Conservation (phyloP, 495 filamentous ascomycete species). For the Tuber calosporum region DNA sequence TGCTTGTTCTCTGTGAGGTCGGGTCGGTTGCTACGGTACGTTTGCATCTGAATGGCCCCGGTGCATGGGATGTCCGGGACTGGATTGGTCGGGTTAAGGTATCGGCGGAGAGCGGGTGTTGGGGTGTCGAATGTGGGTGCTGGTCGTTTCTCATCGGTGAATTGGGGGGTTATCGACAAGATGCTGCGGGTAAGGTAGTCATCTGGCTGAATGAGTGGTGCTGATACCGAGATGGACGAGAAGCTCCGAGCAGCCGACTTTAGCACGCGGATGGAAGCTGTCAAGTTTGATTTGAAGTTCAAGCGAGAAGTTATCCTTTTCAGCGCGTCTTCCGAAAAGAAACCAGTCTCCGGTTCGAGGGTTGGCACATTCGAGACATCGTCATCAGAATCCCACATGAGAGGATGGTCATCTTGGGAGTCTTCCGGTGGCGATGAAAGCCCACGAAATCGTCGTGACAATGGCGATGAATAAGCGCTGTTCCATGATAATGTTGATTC, state of each 20-base stretch:
- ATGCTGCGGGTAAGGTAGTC: conserved; percentile 84
- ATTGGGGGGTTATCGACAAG: conserved; percentile 69
- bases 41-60: conserved; percentile 81
- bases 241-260: conserved; percentile 79
- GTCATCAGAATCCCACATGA: conserved; percentile 44
- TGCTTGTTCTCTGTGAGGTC: conserved; percentile 43
- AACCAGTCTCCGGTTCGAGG: conserved; percentile 42
- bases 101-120: conserved; percentile 78
- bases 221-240: conserved; percentile 59
- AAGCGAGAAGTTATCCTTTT: conserved; percentile 40
- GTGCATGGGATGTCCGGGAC: conserved; percentile 66
- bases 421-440: conserved; percentile 49
- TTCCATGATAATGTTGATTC: conserved; percentile 37
- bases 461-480: conserved; percentile 35
- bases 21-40: conserved; percentile 50
- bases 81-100: conserved; percentile 74
- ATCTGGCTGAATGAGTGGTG: conserved; percentile 69
- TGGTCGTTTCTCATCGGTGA: conserved; percentile 83
- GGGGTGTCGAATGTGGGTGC: conserved; percentile 66
- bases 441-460: conserved; percentile 36
- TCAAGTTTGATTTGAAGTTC: conserved; percentile 88
- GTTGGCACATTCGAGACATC: conserved; percentile 29
- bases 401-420: conserved; percentile 53
- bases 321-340: conserved; percentile 31
- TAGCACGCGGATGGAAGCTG: conserved; percentile 78